A percentile compares a stretch with the other conserved stretches of the same genome.
These are phyloP conservation scores for Kalaharituber pfeilii DNA, from an alignment of 2,329 filamentous ascomycete genomes.

Conservation along the genomic window DNA sequence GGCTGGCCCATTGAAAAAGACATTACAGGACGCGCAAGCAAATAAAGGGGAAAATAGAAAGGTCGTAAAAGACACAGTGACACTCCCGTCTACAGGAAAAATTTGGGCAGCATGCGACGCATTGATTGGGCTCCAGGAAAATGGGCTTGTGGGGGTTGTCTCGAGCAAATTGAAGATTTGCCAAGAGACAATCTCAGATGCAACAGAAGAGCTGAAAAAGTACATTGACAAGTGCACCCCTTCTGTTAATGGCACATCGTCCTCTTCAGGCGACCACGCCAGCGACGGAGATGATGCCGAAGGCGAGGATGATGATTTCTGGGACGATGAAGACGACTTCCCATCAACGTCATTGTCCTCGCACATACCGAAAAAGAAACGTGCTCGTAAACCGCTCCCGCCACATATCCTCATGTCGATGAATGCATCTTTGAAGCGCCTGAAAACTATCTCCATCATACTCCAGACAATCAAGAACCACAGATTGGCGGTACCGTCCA, in stretches of 20 bases:
- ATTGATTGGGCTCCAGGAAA: not conserved
- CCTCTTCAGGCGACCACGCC: not conserved
- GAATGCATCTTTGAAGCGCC: not conserved
- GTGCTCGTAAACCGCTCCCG: not conserved
- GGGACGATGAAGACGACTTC: not conserved
- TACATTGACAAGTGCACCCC: not conserved
- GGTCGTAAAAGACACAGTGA: not conserved
- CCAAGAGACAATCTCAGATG: not conserved
- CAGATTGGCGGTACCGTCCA: not conserved
- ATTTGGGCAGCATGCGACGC: not conserved
- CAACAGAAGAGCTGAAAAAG: not conserved
- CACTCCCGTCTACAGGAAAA: not conserved
- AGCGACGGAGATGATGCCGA: not conserved
- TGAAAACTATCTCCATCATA: not conserved
- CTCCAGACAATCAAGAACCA: not conserved
- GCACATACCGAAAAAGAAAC: not conserved
- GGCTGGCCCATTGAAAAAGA: not conserved
- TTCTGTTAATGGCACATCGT: too few species aligned
- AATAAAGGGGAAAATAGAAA: not conserved
- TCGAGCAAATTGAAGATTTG: not conserved
- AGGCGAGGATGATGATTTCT: not conserved
- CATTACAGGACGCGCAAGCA: not conserved
- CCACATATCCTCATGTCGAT: not conserved
- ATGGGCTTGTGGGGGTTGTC: not conserved
- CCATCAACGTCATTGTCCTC: not conserved